Percentiles rank a stretch among this genome's conserved stretches.
Conservation (phyloP, 176 grass and related monocot genomes). For the Musa beccarii region DNA sequence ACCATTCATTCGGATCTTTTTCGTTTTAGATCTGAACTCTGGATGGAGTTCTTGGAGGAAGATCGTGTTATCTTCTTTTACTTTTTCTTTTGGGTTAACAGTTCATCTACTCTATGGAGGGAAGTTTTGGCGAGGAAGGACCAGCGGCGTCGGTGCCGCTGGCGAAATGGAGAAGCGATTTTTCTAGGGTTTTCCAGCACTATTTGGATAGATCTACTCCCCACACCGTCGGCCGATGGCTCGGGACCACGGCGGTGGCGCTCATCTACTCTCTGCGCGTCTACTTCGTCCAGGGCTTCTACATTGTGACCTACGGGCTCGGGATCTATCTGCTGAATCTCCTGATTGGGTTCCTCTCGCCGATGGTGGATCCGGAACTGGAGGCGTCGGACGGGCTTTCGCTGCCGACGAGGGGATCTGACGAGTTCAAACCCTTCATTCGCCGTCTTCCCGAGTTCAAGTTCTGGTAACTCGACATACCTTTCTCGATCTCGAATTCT, state of each 20-base stretch:
- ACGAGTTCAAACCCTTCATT: slow-evolving; percentile 97
- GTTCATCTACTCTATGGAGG: not conserved
- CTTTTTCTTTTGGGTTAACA: not conserved
- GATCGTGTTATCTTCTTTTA: not conserved
- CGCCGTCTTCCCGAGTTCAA: slow-evolving; percentile 91
- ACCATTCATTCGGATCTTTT: not conserved
- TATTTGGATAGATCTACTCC: slow-evolving; percentile 88
- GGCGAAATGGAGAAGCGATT: slow-evolving; percentile 57
- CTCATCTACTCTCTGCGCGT: slow-evolving; percentile 59
- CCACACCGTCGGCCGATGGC: slow-evolving; percentile 57
- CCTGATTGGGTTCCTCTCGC: slow-evolving; percentile 87
- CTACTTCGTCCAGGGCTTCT: slow-evolving; percentile 70
- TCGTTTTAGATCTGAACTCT: not conserved
- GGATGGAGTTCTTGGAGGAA: not conserved
- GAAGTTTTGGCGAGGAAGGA: not conserved
- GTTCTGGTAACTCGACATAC: slow-evolving; percentile 51
- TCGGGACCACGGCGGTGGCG: slow-evolving; percentile 52
- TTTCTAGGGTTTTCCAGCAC: slow-evolving; percentile 67
- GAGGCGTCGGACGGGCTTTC: slow-evolving; percentile 52
- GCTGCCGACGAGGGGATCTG: slow-evolving; percentile 64
- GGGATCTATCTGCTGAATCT: slow-evolving; percentile 96
- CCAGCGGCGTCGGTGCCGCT: slow-evolving; percentile 21
- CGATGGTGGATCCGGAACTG: slow-evolving; percentile 82
- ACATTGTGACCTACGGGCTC: slow-evolving; percentile 79
- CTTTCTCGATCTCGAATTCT: not conserved